Evolutionary conservation across 352 stramenopile genomes (phyloP), one percentile per base, ranked within the genome.

Genomic region (Phytophthora quininea): DNA sequence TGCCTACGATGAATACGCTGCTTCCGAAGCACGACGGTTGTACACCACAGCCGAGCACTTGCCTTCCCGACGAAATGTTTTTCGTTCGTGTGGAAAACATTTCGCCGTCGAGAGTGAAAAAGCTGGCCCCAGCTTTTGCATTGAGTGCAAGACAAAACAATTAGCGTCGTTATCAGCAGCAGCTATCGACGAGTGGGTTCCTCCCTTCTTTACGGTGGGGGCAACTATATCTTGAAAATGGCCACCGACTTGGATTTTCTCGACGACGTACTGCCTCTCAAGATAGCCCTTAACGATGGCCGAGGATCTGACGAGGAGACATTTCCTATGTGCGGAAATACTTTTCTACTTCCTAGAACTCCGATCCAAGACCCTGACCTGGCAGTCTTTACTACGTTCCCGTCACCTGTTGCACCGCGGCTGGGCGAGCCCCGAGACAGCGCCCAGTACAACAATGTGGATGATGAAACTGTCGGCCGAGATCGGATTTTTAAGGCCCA

Each of bases 221-320:
- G 82, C 8, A 95, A 95, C 43, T 95, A 95, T 42, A 85, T 93
- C 57, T 69, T 95, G 51, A 88, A 89, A 73, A 80, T 95, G 71
- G 79, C 71, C 3, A 77, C 62, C 4, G 87, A 95, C 56, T 64
- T 95, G 19, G 80, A 92, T 42, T 95, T 95, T 64, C 64, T 95
- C 0, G 80, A 91, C 7, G 51, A 72, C 4, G 60, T 93, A 0
- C 46, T 72, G 1, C 87, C 87, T 0, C 40, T 95, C 8, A 84
- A 84, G 31, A 35, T 54, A 45, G 43, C 74, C 1, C 40, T 93
- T 29, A 90, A 88, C 37, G 58, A 69, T 30, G 55, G 64, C 2
- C 71, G 76, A n/a, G 77, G 79, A 2, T 54, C 51, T 27, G 51
- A 71, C 6, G 64, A 61, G 0, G 63, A 74, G 19, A 45, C 48